phyloP scores from a whole-genome alignment of 1,139 yeast species.

The Debaryomycetaceae sp. region DNA sequence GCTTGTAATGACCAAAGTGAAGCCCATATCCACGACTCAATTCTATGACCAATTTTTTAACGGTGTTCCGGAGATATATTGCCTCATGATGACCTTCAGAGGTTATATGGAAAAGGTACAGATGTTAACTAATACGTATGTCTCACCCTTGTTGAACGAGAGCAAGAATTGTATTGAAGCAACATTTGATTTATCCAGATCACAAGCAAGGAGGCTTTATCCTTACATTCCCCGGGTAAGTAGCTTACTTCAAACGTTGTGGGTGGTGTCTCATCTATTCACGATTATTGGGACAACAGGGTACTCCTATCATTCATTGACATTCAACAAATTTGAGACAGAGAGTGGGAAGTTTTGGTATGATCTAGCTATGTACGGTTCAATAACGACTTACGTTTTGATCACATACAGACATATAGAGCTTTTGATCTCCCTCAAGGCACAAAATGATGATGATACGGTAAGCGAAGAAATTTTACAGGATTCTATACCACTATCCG shows the following conservation, averaged over 20 bases:
- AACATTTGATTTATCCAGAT: neutral
- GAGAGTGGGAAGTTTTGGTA: constrained; percentile 6
- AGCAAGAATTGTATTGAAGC: neutral
- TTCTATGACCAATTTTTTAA: constrained; percentile 1
- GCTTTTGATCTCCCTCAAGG: constrained; percentile 4
- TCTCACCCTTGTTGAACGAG: neutral
- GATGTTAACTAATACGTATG: neutral
- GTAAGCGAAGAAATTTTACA: constrained; percentile 1
- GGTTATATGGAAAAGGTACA: neutral
- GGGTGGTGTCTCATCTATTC: constrained; percentile 17
- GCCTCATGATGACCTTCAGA: neutral
- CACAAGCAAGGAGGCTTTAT: neutral
- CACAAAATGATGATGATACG: neutral
- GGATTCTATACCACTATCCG: constrained; percentile 22
- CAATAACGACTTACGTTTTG: constrained; percentile 17
- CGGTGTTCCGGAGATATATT: constrained; percentile 6
- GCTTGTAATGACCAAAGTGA: constrained; percentile 1
- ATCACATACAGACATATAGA: constrained; percentile 18
- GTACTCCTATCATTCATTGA: neutral
- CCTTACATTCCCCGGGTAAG: constrained; percentile 2
- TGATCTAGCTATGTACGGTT: constrained; percentile 7
- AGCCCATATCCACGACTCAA: constrained; percentile 4
- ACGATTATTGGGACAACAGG: constrained; percentile 12
- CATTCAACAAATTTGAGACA: neutral
- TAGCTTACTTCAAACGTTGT: constrained; percentile 12